Evolutionary conservation across 768 basidiomycete genomes (phyloP), one percentile per base, ranked within the genome.

Genomic region (Naganishia kalamii): DNA sequence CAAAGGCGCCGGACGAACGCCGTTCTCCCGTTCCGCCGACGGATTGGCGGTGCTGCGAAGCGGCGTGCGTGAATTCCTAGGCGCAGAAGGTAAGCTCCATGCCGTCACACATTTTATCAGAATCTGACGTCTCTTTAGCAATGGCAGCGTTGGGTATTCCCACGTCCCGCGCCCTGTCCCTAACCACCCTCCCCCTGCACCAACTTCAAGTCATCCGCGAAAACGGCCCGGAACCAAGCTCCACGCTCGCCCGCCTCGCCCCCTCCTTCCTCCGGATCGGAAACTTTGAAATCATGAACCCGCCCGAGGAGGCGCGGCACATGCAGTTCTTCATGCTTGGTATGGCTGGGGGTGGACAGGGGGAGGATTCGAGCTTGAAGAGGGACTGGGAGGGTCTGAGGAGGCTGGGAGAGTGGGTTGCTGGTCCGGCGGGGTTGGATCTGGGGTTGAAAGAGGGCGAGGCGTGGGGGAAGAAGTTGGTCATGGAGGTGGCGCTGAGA

Each of bases 11-110:
- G 96, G 96, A 0, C 83, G 96, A 12, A 98, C 94, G 0, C 93
- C 96, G 0, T 98, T 93, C 79, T 89, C 90, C 0, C 84, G 96
- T 27, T 84, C 82, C 59, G 94, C 96, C 3, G 96, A 98, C 76
- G 96, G 96, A 0, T 82, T 99, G 19, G 96, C 96, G 0, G 94
- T 97, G 2, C 79, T 92, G n/a, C 86, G 96, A 29, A 92, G 90
- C 44, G 93, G 91, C 4, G 86, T 98, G 30, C 86, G 94, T 50
- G 96, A 98, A 79, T 98, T 87, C 71, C 84, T 98, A 10, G 88
- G 90, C 46, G 88, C 90, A 1, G 94, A 98, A 86, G 90, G 65
- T 86, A 68, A 65, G 79, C 23, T 23, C 19, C 7, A 27, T 46
- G 2, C 23, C 23, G 23, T 50, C 0, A 15, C 35, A n/a, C 32